Percentiles rank a stretch among this genome's conserved stretches.
phyloP scores from a whole-genome alignment of 106 monocot species.

The Alisma plantagoaquatica region DNA sequence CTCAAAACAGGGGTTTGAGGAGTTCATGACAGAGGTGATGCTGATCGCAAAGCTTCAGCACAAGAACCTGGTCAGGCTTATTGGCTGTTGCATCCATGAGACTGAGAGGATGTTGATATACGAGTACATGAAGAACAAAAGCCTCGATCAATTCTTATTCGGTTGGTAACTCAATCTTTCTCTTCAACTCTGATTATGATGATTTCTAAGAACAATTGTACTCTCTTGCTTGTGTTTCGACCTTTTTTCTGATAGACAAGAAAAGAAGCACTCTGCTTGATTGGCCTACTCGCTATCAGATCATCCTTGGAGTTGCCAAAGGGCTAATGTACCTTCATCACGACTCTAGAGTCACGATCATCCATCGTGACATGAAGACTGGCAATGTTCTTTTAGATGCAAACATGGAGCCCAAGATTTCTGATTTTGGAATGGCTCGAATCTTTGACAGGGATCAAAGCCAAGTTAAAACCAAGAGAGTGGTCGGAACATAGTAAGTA shows the following conservation, averaged over 20 bases:
- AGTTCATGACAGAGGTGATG: background rate
- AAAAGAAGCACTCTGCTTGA: background rate
- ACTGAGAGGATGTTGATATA: background rate
- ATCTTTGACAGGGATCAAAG: too few relatives aligned
- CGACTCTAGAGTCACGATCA: background rate
- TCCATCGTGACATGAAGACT: constrained; percentile 6
- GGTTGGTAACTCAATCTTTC: background rate
- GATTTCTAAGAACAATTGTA: background rate
- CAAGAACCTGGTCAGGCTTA: too few relatives aligned
- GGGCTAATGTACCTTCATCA: constrained; percentile 1
- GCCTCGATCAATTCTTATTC: too few relatives aligned
- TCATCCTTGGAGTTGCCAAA: background rate
- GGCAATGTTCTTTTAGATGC: constrained; percentile 1
- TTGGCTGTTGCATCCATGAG: background rate
- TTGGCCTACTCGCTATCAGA: background rate
- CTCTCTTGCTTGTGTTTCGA: background rate
- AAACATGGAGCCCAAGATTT: background rate
- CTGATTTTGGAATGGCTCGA: too few relatives aligned
- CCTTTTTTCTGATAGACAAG: background rate
- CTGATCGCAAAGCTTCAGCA: too few relatives aligned
- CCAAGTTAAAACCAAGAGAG: too few relatives aligned
- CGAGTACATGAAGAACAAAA: background rate
- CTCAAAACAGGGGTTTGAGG: background rate
- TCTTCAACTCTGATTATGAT: background rate
- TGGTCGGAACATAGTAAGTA: too few relatives aligned